A percentile compares a stretch with the other conserved stretches of the same genome.
phyloP scores from a whole-genome alignment of 768 basidiomycete genomes.

The Postia placenta region DNA sequence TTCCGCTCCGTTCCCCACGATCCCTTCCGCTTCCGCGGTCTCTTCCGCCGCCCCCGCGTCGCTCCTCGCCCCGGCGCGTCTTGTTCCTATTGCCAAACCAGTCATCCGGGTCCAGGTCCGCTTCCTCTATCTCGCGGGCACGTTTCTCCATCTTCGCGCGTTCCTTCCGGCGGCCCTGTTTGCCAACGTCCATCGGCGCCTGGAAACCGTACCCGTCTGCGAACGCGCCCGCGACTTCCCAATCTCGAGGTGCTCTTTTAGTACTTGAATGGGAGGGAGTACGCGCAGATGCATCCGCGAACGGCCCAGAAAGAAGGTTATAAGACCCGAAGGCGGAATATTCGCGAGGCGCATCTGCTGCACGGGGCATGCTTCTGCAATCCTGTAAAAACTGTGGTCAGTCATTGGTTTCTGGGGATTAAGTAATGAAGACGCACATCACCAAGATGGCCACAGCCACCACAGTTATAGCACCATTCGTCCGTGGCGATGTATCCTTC shows the following conservation, averaged over 20 bases:
- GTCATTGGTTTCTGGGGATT: not conserved
- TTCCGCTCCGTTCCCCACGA: conserved; percentile 8
- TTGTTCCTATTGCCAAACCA: conserved; percentile 51
- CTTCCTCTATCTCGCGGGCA: conserved; percentile 35
- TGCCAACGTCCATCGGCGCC: conserved; percentile 58
- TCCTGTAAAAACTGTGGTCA: conserved; percentile 37
- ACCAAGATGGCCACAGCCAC: conserved; percentile 65
- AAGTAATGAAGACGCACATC: conserved; percentile 46
- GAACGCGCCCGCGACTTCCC: conserved; percentile 33
- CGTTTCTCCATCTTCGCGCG: conserved; percentile 48
- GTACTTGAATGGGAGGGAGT: conserved; percentile 17
- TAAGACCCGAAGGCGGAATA: conserved; percentile 63
- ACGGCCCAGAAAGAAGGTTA: conserved; percentile 62
- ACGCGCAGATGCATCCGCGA: conserved; percentile 38
- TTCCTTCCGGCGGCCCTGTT: conserved; percentile 55
- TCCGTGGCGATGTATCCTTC: conserved; percentile 73
- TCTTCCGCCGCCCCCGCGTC: not conserved
- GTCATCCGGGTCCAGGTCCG: conserved; percentile 50
- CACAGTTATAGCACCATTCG: conserved; percentile 83
- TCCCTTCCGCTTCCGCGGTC: conserved; percentile 10
- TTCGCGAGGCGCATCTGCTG: conserved; percentile 38
- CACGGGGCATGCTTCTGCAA: conserved; percentile 42
- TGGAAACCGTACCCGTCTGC: conserved; percentile 40
- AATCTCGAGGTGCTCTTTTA: conserved; percentile 36
- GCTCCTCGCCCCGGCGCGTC: conserved; percentile 29